Base-by-base conservation (phyloP, 495 filamentous ascomycete genomes). In the Mytilinidion resinicola region DNA sequence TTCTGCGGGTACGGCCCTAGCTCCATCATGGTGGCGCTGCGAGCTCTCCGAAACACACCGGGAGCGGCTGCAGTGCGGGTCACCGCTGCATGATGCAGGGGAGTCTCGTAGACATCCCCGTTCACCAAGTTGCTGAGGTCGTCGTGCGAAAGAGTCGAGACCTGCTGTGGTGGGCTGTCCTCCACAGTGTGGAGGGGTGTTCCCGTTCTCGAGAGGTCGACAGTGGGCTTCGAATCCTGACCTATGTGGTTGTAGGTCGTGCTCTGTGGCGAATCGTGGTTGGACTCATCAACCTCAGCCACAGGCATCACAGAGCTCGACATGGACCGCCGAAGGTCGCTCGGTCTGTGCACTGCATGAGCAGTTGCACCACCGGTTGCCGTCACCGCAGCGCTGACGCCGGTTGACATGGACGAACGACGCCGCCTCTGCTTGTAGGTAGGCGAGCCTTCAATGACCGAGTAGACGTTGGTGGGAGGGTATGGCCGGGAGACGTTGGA, bases 371-470 rank as follows among this genome's bases (percentile, higher is more conserved):
- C 80, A n/a, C 78, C 78, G 53, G 70, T 71, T 9, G 72, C 72
- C 5, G 82, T 77, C 19, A 82, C 82, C 49, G 85, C 80, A 54
- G 84, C 78, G 36, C 84, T 82, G 60, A 81, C 81, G 35, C 78
- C 79, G 51, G 87, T 78, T 38, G 90, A 88, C 15, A 96, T 87
- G 21, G 93, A 96, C 19, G 93, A 95, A 34, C 95, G 87, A 59
- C 93, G 83, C 67, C 93, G 82, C 57, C 93, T 83, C 76, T 96
- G 95, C 80, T 98, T 98, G 77, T 98, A 98, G 10, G 92, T 96
- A 21, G 93, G 93, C 6, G 93, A 98, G 19, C 93, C 93, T 76
- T 98, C 93, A 64, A 98, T 90, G 44, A 96, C 89, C 12, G 91
- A 92, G 78, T 95, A 98, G 55, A 91, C 85, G 66, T 88, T 93